These are phyloP conservation scores for Talaromyces trachyspermus DNA, from an alignment of 495 filamentous ascomycete genomes.

Conservation along the genomic window DNA sequence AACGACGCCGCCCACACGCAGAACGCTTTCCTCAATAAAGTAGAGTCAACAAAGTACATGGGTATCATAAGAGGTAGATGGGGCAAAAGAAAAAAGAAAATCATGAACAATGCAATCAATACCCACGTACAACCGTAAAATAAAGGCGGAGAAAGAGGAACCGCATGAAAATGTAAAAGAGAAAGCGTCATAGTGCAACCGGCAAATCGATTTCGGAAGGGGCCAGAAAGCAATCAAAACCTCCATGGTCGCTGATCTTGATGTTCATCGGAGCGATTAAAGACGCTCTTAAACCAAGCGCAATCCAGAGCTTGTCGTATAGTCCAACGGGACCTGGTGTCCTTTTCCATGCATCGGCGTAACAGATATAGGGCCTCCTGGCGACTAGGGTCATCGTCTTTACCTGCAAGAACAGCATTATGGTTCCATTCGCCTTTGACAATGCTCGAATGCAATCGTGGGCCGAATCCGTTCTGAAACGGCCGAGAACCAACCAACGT, in stretches of 20 bases:
- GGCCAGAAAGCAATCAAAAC: too few relatives aligned
- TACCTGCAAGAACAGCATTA: slow-evolving; percentile 36
- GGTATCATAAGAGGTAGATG: slow-evolving; percentile 4
- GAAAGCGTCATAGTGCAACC: too few relatives aligned
- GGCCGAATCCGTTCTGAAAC: slow-evolving; percentile 55
- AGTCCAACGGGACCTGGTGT: slow-evolving; percentile 43
- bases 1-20: background rate
- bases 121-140: slow-evolving; percentile 1
- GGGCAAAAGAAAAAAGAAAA: slow-evolving; percentile 1
- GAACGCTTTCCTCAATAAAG: background rate
- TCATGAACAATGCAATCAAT: slow-evolving; percentile 2
- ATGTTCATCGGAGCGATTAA: slow-evolving; percentile 21
- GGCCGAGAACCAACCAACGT: slow-evolving; percentile 60
- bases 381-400: slow-evolving; percentile 19
- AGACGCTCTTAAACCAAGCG: slow-evolving; percentile 44
- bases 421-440: slow-evolving; percentile 53
- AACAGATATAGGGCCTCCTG: slow-evolving; percentile 45
- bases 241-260: slow-evolving; percentile 29
- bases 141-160: slow-evolving; percentile 1
- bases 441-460: slow-evolving; percentile 55
- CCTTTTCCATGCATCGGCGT: slow-evolving; percentile 45
- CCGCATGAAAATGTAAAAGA: background rate
- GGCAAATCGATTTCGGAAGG: too few relatives aligned
- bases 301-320: slow-evolving; percentile 47
- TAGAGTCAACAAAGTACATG: background rate